Evolutionary conservation across 495 filamentous ascomycete species (phyloP), one percentile per base, ranked within the genome.

Genomic region (Trichoderma reesei): DNA sequence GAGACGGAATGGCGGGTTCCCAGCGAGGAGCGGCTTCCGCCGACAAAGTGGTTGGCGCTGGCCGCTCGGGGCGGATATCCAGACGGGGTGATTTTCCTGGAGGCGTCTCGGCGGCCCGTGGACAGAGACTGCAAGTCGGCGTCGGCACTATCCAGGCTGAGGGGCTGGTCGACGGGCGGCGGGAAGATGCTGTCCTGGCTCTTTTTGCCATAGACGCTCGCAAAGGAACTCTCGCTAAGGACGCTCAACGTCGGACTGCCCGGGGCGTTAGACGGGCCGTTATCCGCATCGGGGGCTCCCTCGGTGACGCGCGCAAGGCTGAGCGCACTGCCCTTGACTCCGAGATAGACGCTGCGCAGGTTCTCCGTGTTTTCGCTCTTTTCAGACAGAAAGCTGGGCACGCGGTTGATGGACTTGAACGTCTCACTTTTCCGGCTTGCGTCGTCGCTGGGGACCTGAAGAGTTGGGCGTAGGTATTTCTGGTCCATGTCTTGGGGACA

Each of bases 201-300:
- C 64, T 73, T 77, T 16, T 76, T 72, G 16, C 84, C 88, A 64
- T 87, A 86, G 6, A 90, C 78, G 69, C 85, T 87, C 11, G 89
- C 68, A 67, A 92, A 90, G 38, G 88, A 90, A 68, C 88, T 90
- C 72, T 93, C 88, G 69, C 89, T 92, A 36, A 93, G 79, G 18
- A 90, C 80, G 67, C 90, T 92, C 20, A 92, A 75, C 59, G 87
- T 81, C 8, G 88, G 88, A 60, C 88, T 90, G 59, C 74, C 71
- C 64, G 80, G 67, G 61, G 72, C 70, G 63, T 76, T 77, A 34
- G 68, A 68, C 16, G 67, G 67, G 3, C 46, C 61, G 62, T 68
- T 64, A 56, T 69, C 65, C 59, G 72, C 59, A 11, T 76, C 75
- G 63, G 65, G 71, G n/a, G 71, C 68, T 44, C 75, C 73, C 66